Percentiles rank a stretch among this genome's conserved stretches.
Evolutionary conservation across 805 yeast species (phyloP).

Genomic region (Pichia cephalocereana): DNA sequence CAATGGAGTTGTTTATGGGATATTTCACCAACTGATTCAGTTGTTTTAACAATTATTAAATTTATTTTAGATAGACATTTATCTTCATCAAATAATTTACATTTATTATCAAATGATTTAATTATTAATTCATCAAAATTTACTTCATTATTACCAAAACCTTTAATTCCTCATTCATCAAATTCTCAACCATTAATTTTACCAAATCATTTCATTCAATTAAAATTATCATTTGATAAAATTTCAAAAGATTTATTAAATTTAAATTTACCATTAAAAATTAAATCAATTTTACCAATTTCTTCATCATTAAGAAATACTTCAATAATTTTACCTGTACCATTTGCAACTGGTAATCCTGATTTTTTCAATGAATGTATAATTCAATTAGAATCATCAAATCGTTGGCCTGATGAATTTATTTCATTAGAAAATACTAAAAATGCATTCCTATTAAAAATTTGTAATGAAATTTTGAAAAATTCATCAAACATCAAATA

Average conservation of each 20-base stretch:
- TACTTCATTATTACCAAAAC: slow-evolving; percentile 46
- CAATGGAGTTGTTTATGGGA: slow-evolving; percentile 89
- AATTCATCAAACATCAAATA: slow-evolving; percentile 34
- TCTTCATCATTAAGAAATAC: slow-evolving; percentile 71
- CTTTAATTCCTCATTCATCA: slow-evolving; percentile 49
- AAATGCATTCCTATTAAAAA: slow-evolving; percentile 75
- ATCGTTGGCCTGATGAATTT: slow-evolving; percentile 94
- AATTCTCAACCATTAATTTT: slow-evolving; percentile 38
- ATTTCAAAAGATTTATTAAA: slow-evolving; percentile 36
- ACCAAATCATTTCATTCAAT: slow-evolving; percentile 33
- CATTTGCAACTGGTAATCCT: slow-evolving; percentile 66
- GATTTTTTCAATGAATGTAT: slow-evolving; percentile 75
- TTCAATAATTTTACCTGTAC: slow-evolving; percentile 70
- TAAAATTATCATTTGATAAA: slow-evolving; percentile 43
- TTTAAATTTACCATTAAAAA: slow-evolving; percentile 53
- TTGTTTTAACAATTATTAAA: slow-evolving; percentile 54
- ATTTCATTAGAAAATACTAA: slow-evolving; percentile 80
- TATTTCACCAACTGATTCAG: slow-evolving; percentile 45
- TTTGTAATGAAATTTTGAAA: slow-evolving; percentile 36
- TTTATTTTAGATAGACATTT: slow-evolving; percentile 61
- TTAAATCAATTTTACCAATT: slow-evolving; percentile 65
- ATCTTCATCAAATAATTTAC: slow-evolving; percentile 11
- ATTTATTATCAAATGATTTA: slow-evolving; percentile 30
- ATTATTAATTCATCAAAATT: slow-evolving; percentile 34
- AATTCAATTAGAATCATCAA: slow-evolving; percentile 79